Evolutionary conservation across 345 rosid species (phyloP).

Genomic region (Pugionium dolabratum): DNA sequence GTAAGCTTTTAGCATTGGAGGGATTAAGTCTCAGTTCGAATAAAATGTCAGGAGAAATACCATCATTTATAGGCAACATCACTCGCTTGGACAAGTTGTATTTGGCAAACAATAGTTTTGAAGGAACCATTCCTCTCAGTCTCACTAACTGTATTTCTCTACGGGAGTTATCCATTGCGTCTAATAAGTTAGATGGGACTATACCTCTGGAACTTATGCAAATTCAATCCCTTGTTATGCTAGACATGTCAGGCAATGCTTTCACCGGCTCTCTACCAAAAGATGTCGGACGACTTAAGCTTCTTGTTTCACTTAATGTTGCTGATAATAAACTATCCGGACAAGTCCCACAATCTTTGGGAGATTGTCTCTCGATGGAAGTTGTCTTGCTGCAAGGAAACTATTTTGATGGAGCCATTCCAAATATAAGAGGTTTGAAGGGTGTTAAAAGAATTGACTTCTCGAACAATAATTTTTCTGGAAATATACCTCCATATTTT

Average conservation of each 20-base stretch:
- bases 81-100: neutral
- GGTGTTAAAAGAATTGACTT: neutral
- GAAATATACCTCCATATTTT: constrained; percentile 20
- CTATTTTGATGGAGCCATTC: constrained; percentile 7
- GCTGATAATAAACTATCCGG: neutral
- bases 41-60: constrained; percentile 4
- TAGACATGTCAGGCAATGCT: neutral
- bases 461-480: constrained; percentile 2
- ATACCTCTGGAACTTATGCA: constrained; percentile 1
- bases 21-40: neutral
- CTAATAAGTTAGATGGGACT: constrained; percentile 1
- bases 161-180: accelerated
- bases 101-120: neutral
- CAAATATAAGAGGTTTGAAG: neutral
- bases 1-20: neutral
- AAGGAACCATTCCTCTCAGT: neutral
- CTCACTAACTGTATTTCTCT: neutral
- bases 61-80: constrained; percentile 2
- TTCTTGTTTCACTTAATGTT: neutral
- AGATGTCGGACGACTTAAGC: neutral
- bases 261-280: neutral
- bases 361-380: constrained; percentile 13
- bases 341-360: neutral
- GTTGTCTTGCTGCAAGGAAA: neutral
- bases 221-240: accelerated